Percentiles rank a stretch among this genome's conserved stretches.
Evolutionary conservation across 2,329 filamentous ascomycete species (phyloP).

Genomic region (Teratosphaeria epicoccoides): DNA sequence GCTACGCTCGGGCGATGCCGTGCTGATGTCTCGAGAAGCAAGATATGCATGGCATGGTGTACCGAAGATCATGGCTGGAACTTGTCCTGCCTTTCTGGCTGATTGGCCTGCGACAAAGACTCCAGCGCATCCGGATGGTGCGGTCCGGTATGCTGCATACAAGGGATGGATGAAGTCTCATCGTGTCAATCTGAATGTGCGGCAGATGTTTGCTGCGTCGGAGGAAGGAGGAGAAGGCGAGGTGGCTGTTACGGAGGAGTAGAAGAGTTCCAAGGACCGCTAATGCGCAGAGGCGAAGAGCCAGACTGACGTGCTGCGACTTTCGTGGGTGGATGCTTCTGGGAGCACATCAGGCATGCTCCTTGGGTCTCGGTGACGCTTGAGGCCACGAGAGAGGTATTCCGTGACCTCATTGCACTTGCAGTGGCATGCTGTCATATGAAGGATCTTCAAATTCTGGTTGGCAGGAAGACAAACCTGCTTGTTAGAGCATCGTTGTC

Average conservation of each 20-base stretch:
- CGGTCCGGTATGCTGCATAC: constrained; percentile 53
- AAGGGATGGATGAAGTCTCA: constrained; percentile 80
- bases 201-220: constrained; percentile 63
- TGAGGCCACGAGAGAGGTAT: too few relatives aligned
- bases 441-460: too few relatives aligned
- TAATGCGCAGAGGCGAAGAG: neutral
- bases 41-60: constrained; percentile 94
- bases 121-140: constrained; percentile 10
- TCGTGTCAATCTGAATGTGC: constrained; percentile 81
- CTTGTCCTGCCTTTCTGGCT: constrained; percentile 63
- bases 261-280: neutral
- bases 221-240: neutral
- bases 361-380: too few relatives aligned
- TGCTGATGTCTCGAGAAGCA: constrained; percentile 76
- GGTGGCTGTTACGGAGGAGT: neutral
- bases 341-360: too few relatives aligned
- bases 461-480: too few relatives aligned
- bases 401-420: too few relatives aligned
- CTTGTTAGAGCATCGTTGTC: too few relatives aligned
- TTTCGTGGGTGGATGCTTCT: too few relatives aligned
- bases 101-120: constrained; percentile 53
- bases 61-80: constrained; percentile 68
- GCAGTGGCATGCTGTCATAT: too few relatives aligned
- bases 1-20: constrained; percentile 72
- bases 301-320: neutral